Evolutionary conservation across 1,284 basidiomycete genomes (phyloP).

Genomic region (Moesziomyces globuligerus): DNA sequence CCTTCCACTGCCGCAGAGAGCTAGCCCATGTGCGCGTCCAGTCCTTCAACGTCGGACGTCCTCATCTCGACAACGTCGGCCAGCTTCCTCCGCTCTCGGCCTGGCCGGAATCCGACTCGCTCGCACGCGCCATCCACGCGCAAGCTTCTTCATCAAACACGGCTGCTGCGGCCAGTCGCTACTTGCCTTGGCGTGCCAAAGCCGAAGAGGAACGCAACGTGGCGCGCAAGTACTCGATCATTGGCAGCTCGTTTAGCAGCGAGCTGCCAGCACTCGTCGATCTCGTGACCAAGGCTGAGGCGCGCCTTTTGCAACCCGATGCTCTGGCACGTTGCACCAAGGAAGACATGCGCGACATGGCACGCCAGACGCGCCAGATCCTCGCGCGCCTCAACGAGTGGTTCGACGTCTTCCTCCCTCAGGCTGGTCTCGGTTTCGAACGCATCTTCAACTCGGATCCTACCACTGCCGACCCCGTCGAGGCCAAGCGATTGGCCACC

Average conservation of each 20-base stretch:
- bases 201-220: slow-evolving; percentile 9
- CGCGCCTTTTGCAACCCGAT: slow-evolving; percentile 17
- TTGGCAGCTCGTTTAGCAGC: slow-evolving; percentile 4
- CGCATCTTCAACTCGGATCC: slow-evolving; percentile 11
- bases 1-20: slow-evolving; percentile 24
- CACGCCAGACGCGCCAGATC: slow-evolving; percentile 18
- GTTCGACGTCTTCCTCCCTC: slow-evolving; percentile 12
- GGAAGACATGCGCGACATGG: slow-evolving; percentile 33
- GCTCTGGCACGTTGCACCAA: slow-evolving; percentile 18
- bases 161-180: background rate
- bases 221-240: slow-evolving; percentile 10
- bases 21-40: background rate
- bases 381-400: slow-evolving; percentile 26
- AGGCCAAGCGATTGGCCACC: slow-evolving; percentile 16
- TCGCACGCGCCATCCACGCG: slow-evolving; percentile 3
- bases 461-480: slow-evolving; percentile 3
- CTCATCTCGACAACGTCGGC: slow-evolving; percentile 8
- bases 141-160: background rate
- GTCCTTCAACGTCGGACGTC: slow-evolving; percentile 17
- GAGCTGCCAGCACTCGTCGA: slow-evolving; percentile 20
- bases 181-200: slow-evolving; percentile 13
- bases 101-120: slow-evolving; percentile 16
- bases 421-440: slow-evolving; percentile 11
- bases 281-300: slow-evolving; percentile 16
- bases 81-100: slow-evolving; percentile 18